Conservation (phyloP, 495 filamentous ascomycete species). For the Lasiosphaeris hirsuta region DNA sequence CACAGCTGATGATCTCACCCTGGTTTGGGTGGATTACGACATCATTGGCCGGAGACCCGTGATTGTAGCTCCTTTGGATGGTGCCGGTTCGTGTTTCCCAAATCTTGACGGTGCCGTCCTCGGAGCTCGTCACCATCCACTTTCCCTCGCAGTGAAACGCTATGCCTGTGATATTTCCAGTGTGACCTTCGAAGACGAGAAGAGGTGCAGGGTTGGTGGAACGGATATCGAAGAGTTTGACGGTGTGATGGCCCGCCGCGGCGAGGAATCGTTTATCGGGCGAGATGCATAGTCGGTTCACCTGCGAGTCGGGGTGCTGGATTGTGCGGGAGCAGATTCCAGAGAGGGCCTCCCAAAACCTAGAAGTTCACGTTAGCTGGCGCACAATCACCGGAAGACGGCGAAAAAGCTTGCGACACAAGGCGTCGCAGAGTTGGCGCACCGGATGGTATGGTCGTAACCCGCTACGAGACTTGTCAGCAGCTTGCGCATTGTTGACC, state of each 20-base stretch:
- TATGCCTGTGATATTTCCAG: conserved; percentile 90
- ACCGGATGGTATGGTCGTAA: conserved; percentile 99
- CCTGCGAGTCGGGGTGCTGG: conserved; percentile 95
- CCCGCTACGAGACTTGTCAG: conserved; percentile 60
- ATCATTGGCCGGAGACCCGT: conserved; percentile 86
- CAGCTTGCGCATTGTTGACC: background rate
- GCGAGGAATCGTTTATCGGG: conserved; percentile 96
- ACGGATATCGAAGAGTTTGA: conserved; percentile 97
- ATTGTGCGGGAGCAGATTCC: conserved; percentile 98
- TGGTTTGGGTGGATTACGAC: conserved; percentile 98
- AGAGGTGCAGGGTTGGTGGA: conserved; percentile 91
- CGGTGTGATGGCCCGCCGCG: conserved; percentile 87
- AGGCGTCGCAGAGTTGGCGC: conserved; percentile 24
- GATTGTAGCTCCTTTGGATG: conserved; percentile 88
- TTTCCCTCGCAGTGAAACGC: conserved; percentile 98
- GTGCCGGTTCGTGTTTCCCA: conserved; percentile 91
- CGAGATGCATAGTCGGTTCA: conserved; percentile 96
- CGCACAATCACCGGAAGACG: background rate
- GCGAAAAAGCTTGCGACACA: background rate
- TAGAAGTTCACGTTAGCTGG: conserved; percentile 27
- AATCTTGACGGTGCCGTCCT: conserved; percentile 96
- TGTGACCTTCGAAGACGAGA: conserved; percentile 91
- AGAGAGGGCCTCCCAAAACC: conserved; percentile 97
- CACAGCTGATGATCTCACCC: conserved; percentile 94
- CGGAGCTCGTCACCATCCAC: conserved; percentile 99